A percentile compares a stretch with the other conserved stretches of the same genome.
Conservation (phyloP, 768 basidiomycete species). For the Chalciporus pseudorubinellus region DNA sequence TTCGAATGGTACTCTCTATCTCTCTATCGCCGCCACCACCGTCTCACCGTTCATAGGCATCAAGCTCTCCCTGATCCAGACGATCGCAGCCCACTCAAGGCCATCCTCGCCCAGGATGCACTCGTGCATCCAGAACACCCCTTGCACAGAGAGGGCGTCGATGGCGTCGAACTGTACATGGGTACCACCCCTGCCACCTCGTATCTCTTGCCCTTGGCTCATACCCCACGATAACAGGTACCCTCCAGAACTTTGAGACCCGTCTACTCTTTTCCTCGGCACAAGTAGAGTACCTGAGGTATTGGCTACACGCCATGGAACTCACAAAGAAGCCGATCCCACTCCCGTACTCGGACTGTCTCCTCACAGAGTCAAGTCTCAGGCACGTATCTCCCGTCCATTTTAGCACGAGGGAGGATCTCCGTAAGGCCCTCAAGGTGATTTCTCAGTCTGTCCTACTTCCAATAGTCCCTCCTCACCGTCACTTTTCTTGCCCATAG, state of each 20-base stretch:
- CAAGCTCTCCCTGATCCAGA: slow-evolving; percentile 54
- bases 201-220: too few relatives aligned
- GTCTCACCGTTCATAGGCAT: slow-evolving; percentile 42
- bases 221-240: slow-evolving; percentile 41
- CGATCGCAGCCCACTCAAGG: slow-evolving; percentile 64
- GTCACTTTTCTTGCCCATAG: slow-evolving; percentile 36
- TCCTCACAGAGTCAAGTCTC: slow-evolving; percentile 59
- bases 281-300: slow-evolving; percentile 82
- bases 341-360: slow-evolving; percentile 75
- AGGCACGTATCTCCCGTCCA: slow-evolving; percentile 55
- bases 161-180: slow-evolving; percentile 70
- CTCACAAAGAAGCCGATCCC: slow-evolving; percentile 64
- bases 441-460: not conserved
- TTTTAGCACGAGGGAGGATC: slow-evolving; percentile 51
- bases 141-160: slow-evolving; percentile 55
- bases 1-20: slow-evolving; percentile 62
- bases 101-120: slow-evolving; percentile 67
- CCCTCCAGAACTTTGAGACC: slow-evolving; percentile 66
- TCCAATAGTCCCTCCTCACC: not conserved
- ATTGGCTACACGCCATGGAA: slow-evolving; percentile 76
- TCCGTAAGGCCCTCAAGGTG: slow-evolving; percentile 64
- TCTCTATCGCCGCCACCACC: not conserved
- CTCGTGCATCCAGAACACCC: slow-evolving; percentile 73
- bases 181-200: slow-evolving; percentile 38
- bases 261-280: slow-evolving; percentile 81